These are phyloP conservation scores for Trypanosoma cruzi DNA, from an alignment of 208 protist species.

Conservation along the genomic window DNA sequence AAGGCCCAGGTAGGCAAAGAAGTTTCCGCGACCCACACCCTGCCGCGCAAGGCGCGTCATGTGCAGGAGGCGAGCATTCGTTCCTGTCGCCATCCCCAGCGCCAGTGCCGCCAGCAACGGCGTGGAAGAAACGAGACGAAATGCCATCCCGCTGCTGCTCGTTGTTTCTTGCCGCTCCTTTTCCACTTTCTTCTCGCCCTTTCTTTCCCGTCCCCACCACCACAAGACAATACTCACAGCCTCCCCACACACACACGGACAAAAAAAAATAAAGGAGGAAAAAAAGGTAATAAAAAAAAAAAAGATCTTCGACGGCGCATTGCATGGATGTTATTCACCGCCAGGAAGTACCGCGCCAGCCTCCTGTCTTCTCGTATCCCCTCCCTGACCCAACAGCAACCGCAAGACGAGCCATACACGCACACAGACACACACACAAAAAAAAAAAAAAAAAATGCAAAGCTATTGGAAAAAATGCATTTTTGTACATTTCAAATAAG, in stretches of 20 bases:
- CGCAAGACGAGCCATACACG: neutral
- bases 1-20: constrained; percentile 74
- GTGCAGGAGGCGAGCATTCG: neutral
- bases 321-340: neutral
- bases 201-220: no score
- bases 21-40: constrained; percentile 56
- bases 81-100: neutral
- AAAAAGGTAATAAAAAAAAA: neutral
- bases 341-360: neutral
- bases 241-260: no score
- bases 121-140: neutral
- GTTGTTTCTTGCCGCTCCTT: neutral
- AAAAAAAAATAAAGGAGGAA: no score
- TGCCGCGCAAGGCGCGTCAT: neutral
- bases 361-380: neutral
- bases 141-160: neutral
- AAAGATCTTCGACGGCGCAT: neutral
- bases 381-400: neutral
- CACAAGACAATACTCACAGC: no score
- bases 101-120: neutral
- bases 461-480: constrained; percentile 4
- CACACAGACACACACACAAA: neutral
- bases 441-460: no score
- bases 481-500: neutral
- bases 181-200: neutral